These are phyloP conservation scores for Aspergillus haitiensis DNA, from an alignment of 495 filamentous ascomycete genomes.

Conservation along the genomic window DNA sequence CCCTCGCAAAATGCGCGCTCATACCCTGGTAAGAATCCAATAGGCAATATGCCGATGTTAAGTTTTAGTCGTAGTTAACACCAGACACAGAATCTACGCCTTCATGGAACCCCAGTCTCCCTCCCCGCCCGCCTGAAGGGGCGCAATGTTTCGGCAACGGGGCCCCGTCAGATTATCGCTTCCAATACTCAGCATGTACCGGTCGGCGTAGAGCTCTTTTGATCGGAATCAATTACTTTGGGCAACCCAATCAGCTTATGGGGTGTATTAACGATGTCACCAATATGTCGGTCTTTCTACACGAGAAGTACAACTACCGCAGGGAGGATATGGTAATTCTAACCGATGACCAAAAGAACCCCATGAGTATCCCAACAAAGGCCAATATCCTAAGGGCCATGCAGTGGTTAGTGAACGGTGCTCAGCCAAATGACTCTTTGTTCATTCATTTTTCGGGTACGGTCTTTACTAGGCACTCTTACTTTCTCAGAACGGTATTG, in stretches of 20 bases:
- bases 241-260: conserved; percentile 79
- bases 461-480: background rate
- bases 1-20: conserved; percentile 15
- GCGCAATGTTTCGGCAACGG: conserved; percentile 67
- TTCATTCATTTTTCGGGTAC: conserved; percentile 96
- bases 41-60: background rate
- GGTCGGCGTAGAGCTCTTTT: conserved; percentile 87
- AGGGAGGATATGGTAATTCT: conserved; percentile 98
- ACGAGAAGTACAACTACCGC: conserved; percentile 82
- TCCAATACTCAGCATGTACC: conserved; percentile 89
- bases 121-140: conserved; percentile 42
- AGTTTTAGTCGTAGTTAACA: background rate
- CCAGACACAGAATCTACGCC: conserved; percentile 18
- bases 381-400: conserved; percentile 93
- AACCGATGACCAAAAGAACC: conserved; percentile 93
- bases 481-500: background rate
- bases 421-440: conserved; percentile 89
- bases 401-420: conserved; percentile 98
- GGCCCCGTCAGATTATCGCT: conserved; percentile 75
- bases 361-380: conserved; percentile 92
- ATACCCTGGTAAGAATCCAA: conserved; percentile 20
- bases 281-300: conserved; percentile 91
- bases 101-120: conserved; percentile 29
- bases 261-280: conserved; percentile 98
- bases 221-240: conserved; percentile 97